phyloP scores from a whole-genome alignment of 2,329 filamentous ascomycete species.

The Didymella pinodella region DNA sequence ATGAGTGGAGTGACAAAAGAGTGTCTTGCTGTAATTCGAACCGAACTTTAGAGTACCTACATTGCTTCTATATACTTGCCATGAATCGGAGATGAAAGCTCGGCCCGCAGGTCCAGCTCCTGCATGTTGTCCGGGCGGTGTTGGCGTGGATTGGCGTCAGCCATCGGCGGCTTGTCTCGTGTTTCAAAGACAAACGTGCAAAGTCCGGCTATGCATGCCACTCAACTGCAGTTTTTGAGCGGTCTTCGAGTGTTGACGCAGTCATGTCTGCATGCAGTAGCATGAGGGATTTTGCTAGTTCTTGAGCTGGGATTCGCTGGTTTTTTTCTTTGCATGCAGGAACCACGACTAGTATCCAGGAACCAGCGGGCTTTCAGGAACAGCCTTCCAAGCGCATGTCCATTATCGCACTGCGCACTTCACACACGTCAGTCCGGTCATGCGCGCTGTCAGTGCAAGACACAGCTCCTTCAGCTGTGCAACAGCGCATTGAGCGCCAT shows the following conservation, averaged over 20 bases:
- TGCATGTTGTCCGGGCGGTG: conserved; percentile 21
- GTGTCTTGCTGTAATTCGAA: conserved; percentile 20
- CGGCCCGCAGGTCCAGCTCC: conserved; percentile 24
- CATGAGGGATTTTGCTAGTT: conserved; percentile 17
- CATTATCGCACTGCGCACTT: conserved; percentile 10
- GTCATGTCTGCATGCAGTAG: conserved; percentile 22
- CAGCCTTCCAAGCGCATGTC: conserved; percentile 10
- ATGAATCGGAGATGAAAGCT: conserved; percentile 22
- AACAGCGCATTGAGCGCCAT: conserved; percentile 9
- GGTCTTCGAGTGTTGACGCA: conserved; percentile 10
- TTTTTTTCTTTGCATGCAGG: conserved; percentile 16
- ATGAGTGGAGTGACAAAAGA: conserved; percentile 22
- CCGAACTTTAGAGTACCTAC: conserved; percentile 11
- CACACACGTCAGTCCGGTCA: conserved; percentile 12
- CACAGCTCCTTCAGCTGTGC: conserved; percentile 17
- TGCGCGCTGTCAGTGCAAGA: conserved; percentile 15
- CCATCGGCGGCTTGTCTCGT: conserved; percentile 20
- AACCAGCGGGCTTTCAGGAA: conserved; percentile 10
- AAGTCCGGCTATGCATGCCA: conserved; percentile 20
- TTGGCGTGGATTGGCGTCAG: conserved; percentile 20
- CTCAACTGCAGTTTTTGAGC: conserved; percentile 19
- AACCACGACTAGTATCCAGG: conserved; percentile 12
- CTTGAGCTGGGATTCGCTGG: conserved; percentile 14
- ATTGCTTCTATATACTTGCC: conserved; percentile 18
- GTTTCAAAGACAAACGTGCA: conserved; percentile 20